phyloP scores from a whole-genome alignment of 768 basidiomycete species.

The Lyophyllum shimeji region DNA sequence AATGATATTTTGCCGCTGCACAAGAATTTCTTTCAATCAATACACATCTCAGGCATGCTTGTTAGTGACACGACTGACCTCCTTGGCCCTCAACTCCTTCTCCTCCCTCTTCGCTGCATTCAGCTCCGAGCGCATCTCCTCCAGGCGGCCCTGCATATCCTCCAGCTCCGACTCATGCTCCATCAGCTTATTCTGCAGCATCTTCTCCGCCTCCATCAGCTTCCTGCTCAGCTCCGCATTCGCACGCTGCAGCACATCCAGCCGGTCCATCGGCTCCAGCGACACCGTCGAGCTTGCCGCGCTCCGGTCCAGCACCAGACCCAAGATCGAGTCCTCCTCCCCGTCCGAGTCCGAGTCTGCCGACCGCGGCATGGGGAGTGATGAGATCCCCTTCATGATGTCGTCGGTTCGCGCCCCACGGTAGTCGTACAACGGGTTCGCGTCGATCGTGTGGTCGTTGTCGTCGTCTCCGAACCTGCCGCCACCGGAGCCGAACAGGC shows the following conservation, averaged over 20 bases:
- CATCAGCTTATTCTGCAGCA: conserved; percentile 59
- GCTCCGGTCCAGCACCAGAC: conserved; percentile 61
- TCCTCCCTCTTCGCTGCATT: conserved; percentile 84
- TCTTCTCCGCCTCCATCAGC: conserved; percentile 71
- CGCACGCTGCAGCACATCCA: conserved; percentile 70
- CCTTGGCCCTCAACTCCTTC: conserved; percentile 87
- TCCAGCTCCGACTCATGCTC: conserved; percentile 86
- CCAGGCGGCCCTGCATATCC: conserved; percentile 73
- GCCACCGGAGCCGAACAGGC: conserved; percentile 20
- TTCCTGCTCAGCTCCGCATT: conserved; percentile 78
- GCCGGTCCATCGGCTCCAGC: conserved; percentile 67
- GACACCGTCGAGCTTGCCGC: conserved; percentile 64
- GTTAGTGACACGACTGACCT: conserved; percentile 45
- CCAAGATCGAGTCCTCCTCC: conserved; percentile 50
- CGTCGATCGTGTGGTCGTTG: conserved; percentile 32
- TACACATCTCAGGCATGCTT: not conserved
- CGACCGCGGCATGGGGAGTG: conserved; percentile 58
- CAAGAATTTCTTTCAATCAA: conserved; percentile 13
- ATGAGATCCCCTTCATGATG: conserved; percentile 42
- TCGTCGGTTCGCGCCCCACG: conserved; percentile 29
- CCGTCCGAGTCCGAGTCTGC: conserved; percentile 54
- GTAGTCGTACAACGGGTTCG: conserved; percentile 34
- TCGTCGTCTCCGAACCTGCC: conserved; percentile 35
- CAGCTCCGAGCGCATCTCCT: conserved; percentile 77
- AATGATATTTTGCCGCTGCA: conserved; percentile 60